Base-by-base conservation (phyloP, 331 rosid species). In the Cydonia oblonga region DNA sequence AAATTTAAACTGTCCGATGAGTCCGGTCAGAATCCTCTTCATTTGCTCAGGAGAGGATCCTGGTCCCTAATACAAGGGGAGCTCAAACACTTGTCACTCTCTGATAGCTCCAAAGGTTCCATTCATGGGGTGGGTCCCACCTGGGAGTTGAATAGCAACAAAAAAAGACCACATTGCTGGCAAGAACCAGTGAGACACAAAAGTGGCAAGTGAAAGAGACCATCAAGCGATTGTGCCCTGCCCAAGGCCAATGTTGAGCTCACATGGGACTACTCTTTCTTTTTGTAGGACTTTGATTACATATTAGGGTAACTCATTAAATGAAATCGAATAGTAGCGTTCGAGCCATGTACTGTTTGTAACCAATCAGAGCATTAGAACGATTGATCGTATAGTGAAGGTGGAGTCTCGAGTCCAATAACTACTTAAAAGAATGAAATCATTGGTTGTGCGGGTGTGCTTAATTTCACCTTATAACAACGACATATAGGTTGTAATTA, bases 221-320 rank as follows among this genome's bases (percentile, higher is more conserved):
- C 64, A 57, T 28, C 46, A 60, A 42, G 32, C 67, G 7, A 42
- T 42, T 60, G 42, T 38, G 42, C 42, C 42, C 42, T 72, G n/a
- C 46, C 33, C 19, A 42, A 3, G 26, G 4, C 10, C 3, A 40
- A 60, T 26, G 33, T 35, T 23, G 54, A 56, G 40, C 13, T 72
- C 68, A 72, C 76, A 42, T 72, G 76, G 58, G 29, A 28, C 59
- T 40, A 60, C 76, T 57, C 3, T 42, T 44, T 25, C 76, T 58
- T 12, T 42, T 58, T 25, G 42, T 38, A 3, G 42, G 42, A 38
- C 42, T 38, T 38, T 38, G 42, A 38, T 38, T 3, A 38, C 42
- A 38, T 3, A 38, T 33, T 14, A 23, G 9, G n/a, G 44, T 2
- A 38, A 38, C 33, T 6, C 7, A 26, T 5, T 5, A 35, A 35